Conservation (phyloP, 805 yeast genomes). For the Zygosaccharomyces bailii region DNA sequence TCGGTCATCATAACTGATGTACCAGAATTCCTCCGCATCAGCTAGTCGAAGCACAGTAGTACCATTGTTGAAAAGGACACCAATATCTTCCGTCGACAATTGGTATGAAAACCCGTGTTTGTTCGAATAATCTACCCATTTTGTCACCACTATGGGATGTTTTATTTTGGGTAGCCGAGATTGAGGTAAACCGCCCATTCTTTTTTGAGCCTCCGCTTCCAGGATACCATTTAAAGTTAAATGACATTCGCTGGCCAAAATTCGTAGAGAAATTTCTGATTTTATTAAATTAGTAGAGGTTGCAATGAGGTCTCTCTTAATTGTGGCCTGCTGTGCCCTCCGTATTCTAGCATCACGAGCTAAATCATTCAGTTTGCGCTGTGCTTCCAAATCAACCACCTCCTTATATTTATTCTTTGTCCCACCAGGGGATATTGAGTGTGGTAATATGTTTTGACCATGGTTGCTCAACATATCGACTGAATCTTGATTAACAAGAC, state of each 20-base stretch:
- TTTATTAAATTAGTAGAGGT: constrained; percentile 38
- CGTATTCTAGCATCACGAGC: constrained; percentile 37
- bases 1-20: constrained; percentile 47
- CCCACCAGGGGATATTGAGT: constrained; percentile 88
- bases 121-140: constrained; percentile 98
- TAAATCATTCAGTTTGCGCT: constrained; percentile 33
- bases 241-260: constrained; percentile 45
- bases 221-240: constrained; percentile 45
- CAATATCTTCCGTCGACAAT: constrained; percentile 82
- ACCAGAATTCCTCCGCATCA: constrained; percentile 63
- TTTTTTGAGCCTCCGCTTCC: constrained; percentile 44
- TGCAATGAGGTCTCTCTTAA: constrained; percentile 32
- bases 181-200: constrained; percentile 38
- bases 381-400: constrained; percentile 43
- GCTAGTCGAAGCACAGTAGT: constrained; percentile 72
- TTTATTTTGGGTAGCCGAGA: constrained; percentile 33
- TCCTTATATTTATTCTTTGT: constrained; percentile 84
- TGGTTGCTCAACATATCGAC: constrained; percentile 21
- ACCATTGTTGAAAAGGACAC: constrained; percentile 83
- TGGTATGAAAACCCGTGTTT: constrained; percentile 95
- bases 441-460: constrained; percentile 63
- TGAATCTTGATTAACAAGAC: constrained; percentile 36
- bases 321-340: constrained; percentile 34
- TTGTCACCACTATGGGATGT: constrained; percentile 72
- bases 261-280: constrained; percentile 38